A percentile compares a stretch with the other conserved stretches of the same genome.
phyloP scores from a whole-genome alignment of 2,329 filamentous ascomycete species.

The Alternaria conjuncta region DNA sequence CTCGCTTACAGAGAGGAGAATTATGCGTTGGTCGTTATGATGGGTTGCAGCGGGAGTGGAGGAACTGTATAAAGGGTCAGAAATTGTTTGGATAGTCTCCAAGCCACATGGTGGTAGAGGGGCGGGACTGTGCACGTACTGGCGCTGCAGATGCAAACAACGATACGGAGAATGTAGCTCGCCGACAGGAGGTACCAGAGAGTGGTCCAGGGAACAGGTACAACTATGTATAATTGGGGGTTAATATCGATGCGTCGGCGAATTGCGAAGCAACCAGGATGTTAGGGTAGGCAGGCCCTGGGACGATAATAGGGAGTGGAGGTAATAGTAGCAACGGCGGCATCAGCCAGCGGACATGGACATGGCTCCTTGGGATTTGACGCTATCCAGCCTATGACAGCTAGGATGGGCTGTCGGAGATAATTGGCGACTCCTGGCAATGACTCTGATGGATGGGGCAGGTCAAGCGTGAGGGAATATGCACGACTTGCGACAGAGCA shows the following conservation, averaged over 20 bases:
- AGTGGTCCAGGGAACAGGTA: slow-evolving; percentile 26
- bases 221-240: slow-evolving; percentile 22
- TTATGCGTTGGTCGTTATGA: slow-evolving; percentile 1
- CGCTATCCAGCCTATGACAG: slow-evolving; percentile 28
- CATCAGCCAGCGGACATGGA: slow-evolving; percentile 39
- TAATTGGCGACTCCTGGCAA: slow-evolving; percentile 23
- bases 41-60: slow-evolving; percentile 11
- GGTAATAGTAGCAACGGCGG: slow-evolving; percentile 32
- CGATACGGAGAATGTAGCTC: slow-evolving; percentile 18
- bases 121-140: slow-evolving; percentile 21
- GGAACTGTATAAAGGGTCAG: slow-evolving; percentile 4
- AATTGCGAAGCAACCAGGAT: slow-evolving; percentile 34
- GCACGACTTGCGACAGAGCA: slow-evolving; percentile 33
- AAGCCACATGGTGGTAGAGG: slow-evolving; percentile 7
- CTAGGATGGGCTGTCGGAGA: slow-evolving; percentile 31
- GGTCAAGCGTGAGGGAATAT: slow-evolving; percentile 33
- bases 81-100: slow-evolving; percentile 6
- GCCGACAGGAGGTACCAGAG: slow-evolving; percentile 23
- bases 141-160: slow-evolving; percentile 16
- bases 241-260: slow-evolving; percentile 33
- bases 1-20: slow-evolving; percentile 5
- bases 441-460: slow-evolving; percentile 26
- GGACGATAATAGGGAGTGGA: slow-evolving; percentile 34
- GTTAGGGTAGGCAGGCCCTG: slow-evolving; percentile 30
- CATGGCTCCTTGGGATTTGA: slow-evolving; percentile 26